phyloP scores from a whole-genome alignment of 495 filamentous ascomycete species.

The Trichoderma reesei region DNA sequence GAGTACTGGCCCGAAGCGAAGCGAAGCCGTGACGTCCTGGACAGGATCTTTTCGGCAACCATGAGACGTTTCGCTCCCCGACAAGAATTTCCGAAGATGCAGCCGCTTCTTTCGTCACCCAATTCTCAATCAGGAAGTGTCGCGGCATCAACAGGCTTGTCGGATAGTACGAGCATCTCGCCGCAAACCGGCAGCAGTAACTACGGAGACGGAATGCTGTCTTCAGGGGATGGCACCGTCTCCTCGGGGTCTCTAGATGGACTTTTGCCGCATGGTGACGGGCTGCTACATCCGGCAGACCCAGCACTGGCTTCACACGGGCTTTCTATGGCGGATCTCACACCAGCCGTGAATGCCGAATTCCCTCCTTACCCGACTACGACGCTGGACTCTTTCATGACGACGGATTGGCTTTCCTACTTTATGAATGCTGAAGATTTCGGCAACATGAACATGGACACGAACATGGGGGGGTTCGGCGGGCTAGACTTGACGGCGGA shows the following conservation, averaged over 20 bases:
- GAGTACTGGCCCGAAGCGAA: conserved; percentile 4
- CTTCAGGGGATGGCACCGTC: not conserved
- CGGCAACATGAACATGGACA: not conserved
- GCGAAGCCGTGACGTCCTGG: conserved; percentile 3
- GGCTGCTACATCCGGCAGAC: not conserved
- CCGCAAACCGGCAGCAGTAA: not conserved
- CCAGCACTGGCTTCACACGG: not conserved
- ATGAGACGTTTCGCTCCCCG: not conserved
- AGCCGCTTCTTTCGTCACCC: not conserved
- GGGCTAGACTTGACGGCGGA: not conserved
- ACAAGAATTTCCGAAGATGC: not conserved
- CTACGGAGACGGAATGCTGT: not conserved
- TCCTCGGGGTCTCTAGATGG: not conserved
- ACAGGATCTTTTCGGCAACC: not conserved
- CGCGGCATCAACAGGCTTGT: not conserved
- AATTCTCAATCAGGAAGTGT: not conserved
- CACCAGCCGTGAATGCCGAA: not conserved
- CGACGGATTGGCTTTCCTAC: not conserved
- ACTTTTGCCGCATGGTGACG: not conserved
- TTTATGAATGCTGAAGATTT: conserved; percentile 5
- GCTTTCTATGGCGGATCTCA: not conserved
- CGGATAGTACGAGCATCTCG: not conserved
- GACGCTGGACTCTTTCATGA: not conserved
- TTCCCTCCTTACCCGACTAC: conserved; percentile 1
- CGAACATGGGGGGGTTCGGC: not conserved